Evolutionary conservation across 176 grass and related monocot species (phyloP).

Genomic region (Cocos nucifera): DNA sequence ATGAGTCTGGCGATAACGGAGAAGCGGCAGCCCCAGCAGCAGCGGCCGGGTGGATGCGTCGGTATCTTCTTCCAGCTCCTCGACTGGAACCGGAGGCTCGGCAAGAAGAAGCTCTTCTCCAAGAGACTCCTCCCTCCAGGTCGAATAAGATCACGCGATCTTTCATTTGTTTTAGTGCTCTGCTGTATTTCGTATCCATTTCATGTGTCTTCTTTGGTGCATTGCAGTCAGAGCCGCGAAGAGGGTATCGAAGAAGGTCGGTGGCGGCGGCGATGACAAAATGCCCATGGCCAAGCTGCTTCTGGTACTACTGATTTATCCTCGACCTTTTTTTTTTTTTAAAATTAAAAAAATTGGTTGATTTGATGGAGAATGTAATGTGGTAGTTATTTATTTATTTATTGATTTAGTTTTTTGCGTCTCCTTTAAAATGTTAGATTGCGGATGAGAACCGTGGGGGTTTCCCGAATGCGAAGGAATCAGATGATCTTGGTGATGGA

Average conservation of each 20-base stretch:
- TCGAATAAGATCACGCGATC: slow-evolving; percentile 24
- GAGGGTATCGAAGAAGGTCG: slow-evolving; percentile 7
- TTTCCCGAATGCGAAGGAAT: slow-evolving; percentile 3
- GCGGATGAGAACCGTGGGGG: slow-evolving; percentile 29
- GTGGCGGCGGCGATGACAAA: neutral
- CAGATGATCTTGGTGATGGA: neutral
- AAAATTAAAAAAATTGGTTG: too few relatives aligned
- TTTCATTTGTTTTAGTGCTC: slow-evolving; percentile 20
- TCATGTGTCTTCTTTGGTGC: neutral
- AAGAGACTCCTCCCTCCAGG: slow-evolving; percentile 31
- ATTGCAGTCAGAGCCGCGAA: slow-evolving; percentile 9
- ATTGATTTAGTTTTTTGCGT: neutral
- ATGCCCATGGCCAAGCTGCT: slow-evolving; percentile 17
- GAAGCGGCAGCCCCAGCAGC: slow-evolving; percentile 36
- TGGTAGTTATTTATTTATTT: too few relatives aligned
- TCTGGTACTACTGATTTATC: slow-evolving; percentile 3
- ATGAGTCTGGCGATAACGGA: slow-evolving; percentile 87
- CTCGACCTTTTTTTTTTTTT: neutral
- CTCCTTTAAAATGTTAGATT: slow-evolving; percentile 3
- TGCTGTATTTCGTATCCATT: slow-evolving; percentile 16
- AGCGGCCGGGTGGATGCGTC: slow-evolving; percentile 39
- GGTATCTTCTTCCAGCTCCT: slow-evolving; percentile 76
- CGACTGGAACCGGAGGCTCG: slow-evolving; percentile 79
- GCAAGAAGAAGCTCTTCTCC: slow-evolving; percentile 29
- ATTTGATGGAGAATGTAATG: neutral